These are phyloP conservation scores for Lolium rigidum DNA, from an alignment of 176 grass and related monocot genomes.

Conservation along the genomic window DNA sequence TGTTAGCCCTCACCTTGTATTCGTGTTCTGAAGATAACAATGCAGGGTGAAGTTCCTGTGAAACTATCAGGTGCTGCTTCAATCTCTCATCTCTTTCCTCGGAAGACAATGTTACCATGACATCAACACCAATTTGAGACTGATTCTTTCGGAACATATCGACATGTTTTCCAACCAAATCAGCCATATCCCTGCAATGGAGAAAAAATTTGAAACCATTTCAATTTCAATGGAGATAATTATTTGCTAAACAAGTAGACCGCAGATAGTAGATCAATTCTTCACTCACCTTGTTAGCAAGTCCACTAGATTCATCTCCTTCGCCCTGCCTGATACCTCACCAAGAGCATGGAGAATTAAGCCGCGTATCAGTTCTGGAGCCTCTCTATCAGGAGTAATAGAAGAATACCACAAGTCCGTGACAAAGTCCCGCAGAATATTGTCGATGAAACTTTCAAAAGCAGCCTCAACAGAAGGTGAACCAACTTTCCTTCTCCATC, in stretches of 20 bases:
- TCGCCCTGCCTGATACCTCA: slow-evolving; percentile 81
- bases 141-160: slow-evolving; percentile 93
- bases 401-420: slow-evolving; percentile 87
- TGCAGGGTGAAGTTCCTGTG: slow-evolving; percentile 94
- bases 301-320: slow-evolving; percentile 93
- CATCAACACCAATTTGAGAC: slow-evolving; percentile 74
- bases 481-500: slow-evolving; percentile 91
- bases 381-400: slow-evolving; percentile 91
- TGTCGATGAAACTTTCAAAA: slow-evolving; percentile 85
- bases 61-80: slow-evolving; percentile 83
- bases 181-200: slow-evolving; percentile 78
- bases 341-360: slow-evolving; percentile 88
- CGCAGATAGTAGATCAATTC: slow-evolving; percentile 30
- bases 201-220: neutral
- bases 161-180: slow-evolving; percentile 86
- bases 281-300: slow-evolving; percentile 81
- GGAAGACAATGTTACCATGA: slow-evolving; percentile 88
- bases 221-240: slow-evolving; percentile 24
- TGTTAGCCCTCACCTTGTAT: slow-evolving; percentile 68
- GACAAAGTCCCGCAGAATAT: slow-evolving; percentile 92
- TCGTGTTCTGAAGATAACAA: slow-evolving; percentile 92
- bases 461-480: slow-evolving; percentile 81
- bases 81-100: slow-evolving; percentile 97
- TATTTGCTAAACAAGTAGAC: slow-evolving; percentile 31
- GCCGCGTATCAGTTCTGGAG: slow-evolving; percentile 78